phyloP scores from a whole-genome alignment of 176 grass and related monocot species.

The Avena sativa region DNA sequence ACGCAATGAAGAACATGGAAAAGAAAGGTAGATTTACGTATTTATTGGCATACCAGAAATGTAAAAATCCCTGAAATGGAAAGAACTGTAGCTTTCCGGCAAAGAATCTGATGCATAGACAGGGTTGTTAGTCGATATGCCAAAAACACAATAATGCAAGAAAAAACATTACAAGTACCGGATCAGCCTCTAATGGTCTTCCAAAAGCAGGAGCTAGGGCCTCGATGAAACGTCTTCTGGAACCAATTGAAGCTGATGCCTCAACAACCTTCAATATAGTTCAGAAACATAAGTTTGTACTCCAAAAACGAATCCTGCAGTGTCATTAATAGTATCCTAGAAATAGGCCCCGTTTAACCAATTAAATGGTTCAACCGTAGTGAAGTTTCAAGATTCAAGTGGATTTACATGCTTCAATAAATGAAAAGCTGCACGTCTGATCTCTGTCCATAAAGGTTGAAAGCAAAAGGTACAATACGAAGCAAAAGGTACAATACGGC shows the following conservation, averaged over 20 bases:
- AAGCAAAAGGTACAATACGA: constrained; percentile 6
- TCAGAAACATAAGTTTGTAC: constrained; percentile 38
- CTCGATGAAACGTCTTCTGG: constrained; percentile 95
- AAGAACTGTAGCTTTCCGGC: constrained; percentile 81
- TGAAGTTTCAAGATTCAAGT: constrained; percentile 18
- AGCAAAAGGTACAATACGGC: not conserved
- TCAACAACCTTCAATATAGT: constrained; percentile 70
- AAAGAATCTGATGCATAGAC: constrained; percentile 76
- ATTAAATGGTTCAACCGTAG: constrained; percentile 27
- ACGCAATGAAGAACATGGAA: constrained; percentile 19
- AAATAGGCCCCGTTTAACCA: constrained; percentile 6
- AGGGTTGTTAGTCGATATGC: constrained; percentile 14
- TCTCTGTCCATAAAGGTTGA: constrained; percentile 11
- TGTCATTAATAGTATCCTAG: not conserved
- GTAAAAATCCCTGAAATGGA: constrained; percentile 78
- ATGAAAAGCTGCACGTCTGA: constrained; percentile 9
- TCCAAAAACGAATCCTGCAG: not conserved
- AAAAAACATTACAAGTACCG: constrained; percentile 51
- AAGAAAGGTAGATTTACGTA: not conserved
- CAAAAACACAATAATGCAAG: constrained; percentile 15
- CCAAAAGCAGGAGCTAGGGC: constrained; percentile 80
- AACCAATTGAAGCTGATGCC: constrained; percentile 87
- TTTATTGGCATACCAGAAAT: constrained; percentile 83
- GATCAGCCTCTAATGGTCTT: constrained; percentile 90
- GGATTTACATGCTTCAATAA: constrained; percentile 10